Evolutionary conservation across 257 asterid species (phyloP).

Genomic region (Capsicum pubescens): DNA sequence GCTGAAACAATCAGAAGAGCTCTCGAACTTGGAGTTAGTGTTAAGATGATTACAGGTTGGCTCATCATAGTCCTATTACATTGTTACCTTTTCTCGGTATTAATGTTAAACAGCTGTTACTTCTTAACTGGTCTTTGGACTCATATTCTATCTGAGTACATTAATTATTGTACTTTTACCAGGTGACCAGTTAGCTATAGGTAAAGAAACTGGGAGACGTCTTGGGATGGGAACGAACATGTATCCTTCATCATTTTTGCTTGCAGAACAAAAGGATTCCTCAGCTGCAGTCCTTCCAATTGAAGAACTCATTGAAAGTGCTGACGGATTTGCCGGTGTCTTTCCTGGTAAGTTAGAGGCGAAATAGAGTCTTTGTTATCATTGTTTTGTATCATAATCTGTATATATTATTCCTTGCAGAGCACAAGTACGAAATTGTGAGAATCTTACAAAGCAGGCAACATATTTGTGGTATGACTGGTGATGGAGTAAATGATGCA

Average conservation of each 20-base stretch:
- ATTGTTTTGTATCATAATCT: neutral
- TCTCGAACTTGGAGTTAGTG: constrained; percentile 73
- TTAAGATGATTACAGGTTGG: constrained; percentile 72
- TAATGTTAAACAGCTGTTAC: constrained; percentile 14
- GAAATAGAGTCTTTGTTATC: neutral
- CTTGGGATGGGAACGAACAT: constrained; percentile 77
- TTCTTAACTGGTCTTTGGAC: neutral
- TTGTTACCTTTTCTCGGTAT: neutral
- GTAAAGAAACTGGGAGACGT: constrained; percentile 63
- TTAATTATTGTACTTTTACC: neutral
- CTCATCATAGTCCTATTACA: neutral
- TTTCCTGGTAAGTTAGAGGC: constrained; percentile 52
- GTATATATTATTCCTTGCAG: constrained; percentile 37
- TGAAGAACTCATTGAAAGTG: constrained; percentile 69
- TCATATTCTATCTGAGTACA: neutral
- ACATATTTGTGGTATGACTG: constrained; percentile 77
- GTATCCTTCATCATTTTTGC: constrained; percentile 68
- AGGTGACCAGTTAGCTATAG: constrained; percentile 72
- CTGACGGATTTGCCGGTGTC: constrained; percentile 74
- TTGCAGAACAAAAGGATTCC: constrained; percentile 54
- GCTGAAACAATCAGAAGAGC: constrained; percentile 71
- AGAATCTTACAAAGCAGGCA: constrained; percentile 57
- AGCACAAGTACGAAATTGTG: constrained; percentile 74
- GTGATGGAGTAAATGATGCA: constrained; percentile 77
- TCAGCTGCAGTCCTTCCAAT: constrained; percentile 54